phyloP scores from a whole-genome alignment of 805 yeast genomes.

The Spathaspora hagerdaliae region DNA sequence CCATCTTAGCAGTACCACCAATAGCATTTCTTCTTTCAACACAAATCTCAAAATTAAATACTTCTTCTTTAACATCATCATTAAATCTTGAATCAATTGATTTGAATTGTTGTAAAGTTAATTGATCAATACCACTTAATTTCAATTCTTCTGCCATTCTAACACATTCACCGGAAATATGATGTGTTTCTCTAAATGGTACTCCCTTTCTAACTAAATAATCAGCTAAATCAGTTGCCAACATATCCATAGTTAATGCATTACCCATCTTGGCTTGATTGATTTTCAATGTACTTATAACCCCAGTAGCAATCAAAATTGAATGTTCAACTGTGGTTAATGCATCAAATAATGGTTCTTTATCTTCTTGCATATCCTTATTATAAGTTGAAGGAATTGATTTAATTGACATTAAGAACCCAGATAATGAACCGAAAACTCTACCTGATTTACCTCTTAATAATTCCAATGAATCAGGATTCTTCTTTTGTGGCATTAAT shows the following conservation, averaged over 20 bases:
- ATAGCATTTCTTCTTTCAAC: slow-evolving; percentile 96
- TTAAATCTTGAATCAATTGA: slow-evolving; percentile 76
- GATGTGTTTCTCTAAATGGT: slow-evolving; percentile 98
- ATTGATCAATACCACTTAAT: slow-evolving; percentile 80
- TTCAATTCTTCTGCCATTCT: slow-evolving; percentile 77
- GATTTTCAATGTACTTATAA: slow-evolving; percentile 78
- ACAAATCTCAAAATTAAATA: slow-evolving; percentile 88
- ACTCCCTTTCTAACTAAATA: slow-evolving; percentile 96
- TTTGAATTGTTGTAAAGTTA: slow-evolving; percentile 74
- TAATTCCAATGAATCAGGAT: slow-evolving; percentile 93
- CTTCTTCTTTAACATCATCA: slow-evolving; percentile 66
- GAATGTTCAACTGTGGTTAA: slow-evolving; percentile 91
- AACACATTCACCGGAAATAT: slow-evolving; percentile 97
- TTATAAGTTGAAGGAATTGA: slow-evolving; percentile 98
- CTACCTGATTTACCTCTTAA: slow-evolving; percentile 97
- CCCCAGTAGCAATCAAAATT: slow-evolving; percentile 92
- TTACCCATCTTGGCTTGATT: slow-evolving; percentile 73
- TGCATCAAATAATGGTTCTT: slow-evolving; percentile 95
- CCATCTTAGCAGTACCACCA: slow-evolving; percentile 94
- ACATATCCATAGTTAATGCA: slow-evolving; percentile 97
- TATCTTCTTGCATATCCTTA: slow-evolving; percentile 98
- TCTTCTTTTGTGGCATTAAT: slow-evolving; percentile 98
- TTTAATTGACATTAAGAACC: slow-evolving; percentile 93
- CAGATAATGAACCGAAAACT: slow-evolving; percentile 91
- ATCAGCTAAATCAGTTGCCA: slow-evolving; percentile 98